Base-by-base conservation (phyloP, 2,329 filamentous ascomycete species). In the Rachicladosporium sp. region DNA sequence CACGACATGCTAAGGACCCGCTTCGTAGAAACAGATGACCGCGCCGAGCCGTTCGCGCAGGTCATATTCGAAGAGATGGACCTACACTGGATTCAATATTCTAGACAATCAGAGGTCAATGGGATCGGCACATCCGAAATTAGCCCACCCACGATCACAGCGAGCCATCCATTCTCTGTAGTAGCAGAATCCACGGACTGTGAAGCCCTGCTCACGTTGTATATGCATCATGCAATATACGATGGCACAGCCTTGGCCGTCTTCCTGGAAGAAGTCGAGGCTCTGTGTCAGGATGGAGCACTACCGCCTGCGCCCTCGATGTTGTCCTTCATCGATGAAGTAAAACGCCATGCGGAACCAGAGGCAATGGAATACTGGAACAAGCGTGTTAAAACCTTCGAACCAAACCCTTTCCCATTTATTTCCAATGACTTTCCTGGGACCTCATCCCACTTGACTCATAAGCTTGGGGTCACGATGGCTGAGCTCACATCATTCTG, bases 171-270 rank as follows among this genome's bases (percentile, higher is more conserved):
- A 5, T 41, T 41, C 10, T 21, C 11, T 3, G 8, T 41, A 5
- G 13, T 10, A 7, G 19, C 27, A 4, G 21, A 41, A 8, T 10
- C 19, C 2, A 11, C 21, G 10, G 30, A n/a, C 8, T 8, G 34
- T 15, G 11, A 19, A 10, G 12, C 12, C 4, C 12, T 13, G 15
- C 30, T 37, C 12, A 29, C 12, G 2, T 62, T 79, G 35, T 66
- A 65, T 13, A 76, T 77, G 50, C 87, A 94, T 50, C 88, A 95
- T 60, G 83, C 85, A 2, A 65, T 94, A 1, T 93, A 94, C 50
- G 88, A 95, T 59, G 88, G 82, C 0, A 76, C 81, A 29, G 85
- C 86, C 0, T 80, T 94, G 52, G 65, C 70, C 1, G 67, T 69
- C 7, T 65, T 95, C 0, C 69, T 89, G 15, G 59, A 72, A 0